Evolutionary conservation across 2,329 filamentous ascomycete genomes (phyloP), one percentile per base, ranked within the genome.

Genomic region (Aspergillus sp.): DNA sequence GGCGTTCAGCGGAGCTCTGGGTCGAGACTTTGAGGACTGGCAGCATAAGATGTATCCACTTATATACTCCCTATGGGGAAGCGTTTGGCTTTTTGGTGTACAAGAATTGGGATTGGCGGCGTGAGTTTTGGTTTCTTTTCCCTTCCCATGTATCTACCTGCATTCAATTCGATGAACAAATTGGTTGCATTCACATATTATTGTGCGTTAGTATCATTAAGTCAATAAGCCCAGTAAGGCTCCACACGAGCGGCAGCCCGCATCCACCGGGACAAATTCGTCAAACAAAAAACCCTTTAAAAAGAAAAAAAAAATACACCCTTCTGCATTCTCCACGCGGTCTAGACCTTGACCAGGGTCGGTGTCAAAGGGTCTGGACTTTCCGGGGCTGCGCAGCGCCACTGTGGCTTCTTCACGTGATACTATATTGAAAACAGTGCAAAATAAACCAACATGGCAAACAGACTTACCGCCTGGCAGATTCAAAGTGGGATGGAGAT

Each of bases 381-480:
- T 48, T 59, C 52, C 44, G 49, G 43, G 54, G 54, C 55, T 30
- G 41, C 4, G 7, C 22, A 2, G 45, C 27, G 46, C 49, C 52
- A 37, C 45, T 46, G 44, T 27, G 13, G 22, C 17, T 6, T 3
- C 1, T 3, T 55, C 49, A 52, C 47, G 51, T 53, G 50, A 48
- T 4, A 50, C 49, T 55, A 53, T 43, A 22, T 5, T 39, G 17
- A 9, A 39, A 39, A 39, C 15, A 19, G 4, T 32, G 46, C 59
- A 63, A 64, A 64, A 55, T 43, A 23, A 41, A 44, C 54, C 64
- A 63, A 62, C 53, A 25, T 45, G n/a, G 38, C 45, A 30, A 54
- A 52, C 45, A 50, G 22, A 30, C 10, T 30, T 7, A 30, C 25
- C 41, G 19, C 17, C 13, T 13, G 41, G 41, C n/a, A 22, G 41